Evolutionary conservation across 1,139 yeast species (phyloP).

Genomic region (Chernovozyma aurita): DNA sequence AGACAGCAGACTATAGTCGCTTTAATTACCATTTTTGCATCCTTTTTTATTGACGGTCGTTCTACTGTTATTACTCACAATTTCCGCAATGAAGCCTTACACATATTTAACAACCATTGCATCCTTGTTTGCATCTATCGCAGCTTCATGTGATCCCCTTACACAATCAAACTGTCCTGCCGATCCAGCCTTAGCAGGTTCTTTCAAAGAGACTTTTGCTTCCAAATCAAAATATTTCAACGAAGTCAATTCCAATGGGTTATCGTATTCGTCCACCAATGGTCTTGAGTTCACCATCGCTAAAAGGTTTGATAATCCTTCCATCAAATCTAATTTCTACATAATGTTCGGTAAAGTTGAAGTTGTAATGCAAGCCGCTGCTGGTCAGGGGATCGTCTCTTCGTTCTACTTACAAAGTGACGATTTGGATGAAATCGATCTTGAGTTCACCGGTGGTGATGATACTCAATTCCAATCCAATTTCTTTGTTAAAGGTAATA

Average conservation of each 20-base stretch:
- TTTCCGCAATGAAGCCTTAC: too few relatives aligned
- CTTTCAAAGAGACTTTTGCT: conserved; percentile 48
- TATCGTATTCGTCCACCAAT: conserved; percentile 16
- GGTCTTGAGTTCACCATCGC: conserved; percentile 62
- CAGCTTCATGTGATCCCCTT: conserved; percentile 30
- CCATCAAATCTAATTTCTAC: conserved; percentile 70
- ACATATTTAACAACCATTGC: too few relatives aligned
- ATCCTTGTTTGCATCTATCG: too few relatives aligned
- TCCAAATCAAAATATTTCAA: conserved; percentile 38
- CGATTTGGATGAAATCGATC: conserved; percentile 81
- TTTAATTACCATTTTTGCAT: too few relatives aligned
- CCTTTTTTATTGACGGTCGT: too few relatives aligned
- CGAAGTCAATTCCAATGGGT: conserved; percentile 23
- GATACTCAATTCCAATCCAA: conserved; percentile 71
- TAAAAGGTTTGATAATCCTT: conserved; percentile 68
- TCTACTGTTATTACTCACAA: too few relatives aligned
- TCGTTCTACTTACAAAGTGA: conserved; percentile 81
- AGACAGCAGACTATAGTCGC: too few relatives aligned
- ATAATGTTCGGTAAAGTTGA: conserved; percentile 85
- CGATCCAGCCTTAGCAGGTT: conserved; percentile 52
- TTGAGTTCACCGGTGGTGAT: conserved; percentile 83
- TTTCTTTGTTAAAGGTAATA: conserved; percentile 76
- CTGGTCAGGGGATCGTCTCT: conserved; percentile 74
- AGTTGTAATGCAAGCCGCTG: conserved; percentile 64
- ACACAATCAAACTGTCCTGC: conserved; percentile 27